Base-by-base conservation (phyloP, 2,329 filamentous ascomycete species). In the Monilinia laxa region DNA sequence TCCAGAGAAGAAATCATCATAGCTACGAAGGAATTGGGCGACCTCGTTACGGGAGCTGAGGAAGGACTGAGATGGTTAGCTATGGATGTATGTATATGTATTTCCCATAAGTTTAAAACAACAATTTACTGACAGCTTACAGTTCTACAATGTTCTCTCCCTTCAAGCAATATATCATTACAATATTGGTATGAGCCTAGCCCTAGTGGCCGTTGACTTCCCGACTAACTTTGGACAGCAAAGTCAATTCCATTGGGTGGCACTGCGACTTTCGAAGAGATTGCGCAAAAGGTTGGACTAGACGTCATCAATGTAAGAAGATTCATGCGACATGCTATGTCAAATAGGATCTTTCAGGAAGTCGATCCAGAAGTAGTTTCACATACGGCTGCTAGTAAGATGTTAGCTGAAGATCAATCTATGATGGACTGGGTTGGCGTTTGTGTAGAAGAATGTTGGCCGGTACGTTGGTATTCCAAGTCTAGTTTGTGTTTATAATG, bases 271-370 rank as follows among this genome's bases (percentile, higher is more conserved):
- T 78, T 84, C 28, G 64, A 75, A 31, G 78, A 84, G 58, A 80
- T 85, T 4, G 76, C 81, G 59, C 70, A 76, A 55, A 81, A 80
- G 69, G 82, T 81, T 0, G 71, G 78, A 0, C 73, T 85, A 28
- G 81, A 83, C 70, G 76, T 80, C 38, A 78, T 81, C 69, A 84
- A 85, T 71, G 77, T 85, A 23, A 79, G 80, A 16, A 81, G 83
- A 56, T 76, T 84, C 9, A 75, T 85, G 38, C 82, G 85, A 10
- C 81, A 86, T 73, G 84, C 82, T 51, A 87, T 87, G 80, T 86
- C 84, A 16, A 84, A 82, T 70, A 77, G 79, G 14, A 79, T 88
- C 67, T 87, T 88, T 75, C 73, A 77, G 54, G 85, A 88, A 70
- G 80, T 82, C 0, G 74, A 74, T 6, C 81, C 82, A 0, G 81